phyloP scores from a whole-genome alignment of 768 basidiomycete genomes.

The Hygrophoropsis aurantiaca region DNA sequence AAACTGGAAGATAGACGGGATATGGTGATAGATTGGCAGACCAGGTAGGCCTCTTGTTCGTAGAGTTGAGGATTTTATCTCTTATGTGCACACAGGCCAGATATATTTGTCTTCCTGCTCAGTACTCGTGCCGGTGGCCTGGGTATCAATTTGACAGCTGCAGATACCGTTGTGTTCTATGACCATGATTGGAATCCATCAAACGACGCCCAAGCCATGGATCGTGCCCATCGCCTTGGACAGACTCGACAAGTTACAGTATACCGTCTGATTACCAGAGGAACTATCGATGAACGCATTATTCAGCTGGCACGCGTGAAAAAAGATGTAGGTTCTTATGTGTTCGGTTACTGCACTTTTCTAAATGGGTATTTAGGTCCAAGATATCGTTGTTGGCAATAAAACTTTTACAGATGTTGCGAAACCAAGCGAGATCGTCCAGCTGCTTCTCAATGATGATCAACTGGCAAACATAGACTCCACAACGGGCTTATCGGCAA shows the following conservation, averaged over 20 bases:
- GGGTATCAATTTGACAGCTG: conserved; percentile 93
- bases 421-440: conserved; percentile 96
- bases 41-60: conserved; percentile 56
- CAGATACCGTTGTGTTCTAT: conserved; percentile 28
- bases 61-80: background rate
- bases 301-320: conserved; percentile 94
- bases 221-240: conserved; percentile 93
- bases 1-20: conserved; percentile 95
- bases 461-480: conserved; percentile 74
- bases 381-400: conserved; percentile 98
- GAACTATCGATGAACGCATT: conserved; percentile 96
- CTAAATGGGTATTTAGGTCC: conserved; percentile 57
- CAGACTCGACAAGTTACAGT: conserved; percentile 98
- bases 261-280: conserved; percentile 90
- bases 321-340: conserved; percentile 73
- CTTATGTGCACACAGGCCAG: conserved; percentile 44
- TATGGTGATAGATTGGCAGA: conserved; percentile 99
- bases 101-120: conserved; percentile 91
- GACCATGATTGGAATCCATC: conserved; percentile 67
- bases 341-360: conserved; percentile 1
- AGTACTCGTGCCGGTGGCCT: conserved; percentile 96
- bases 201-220: conserved; percentile 98
- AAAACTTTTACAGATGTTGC: conserved; percentile 92
- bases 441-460: conserved; percentile 90
- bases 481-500: conserved; percentile 34